Conservation (phyloP, 2,329 filamentous ascomycete genomes). For the Ophiocordyceps robertsii region DNA sequence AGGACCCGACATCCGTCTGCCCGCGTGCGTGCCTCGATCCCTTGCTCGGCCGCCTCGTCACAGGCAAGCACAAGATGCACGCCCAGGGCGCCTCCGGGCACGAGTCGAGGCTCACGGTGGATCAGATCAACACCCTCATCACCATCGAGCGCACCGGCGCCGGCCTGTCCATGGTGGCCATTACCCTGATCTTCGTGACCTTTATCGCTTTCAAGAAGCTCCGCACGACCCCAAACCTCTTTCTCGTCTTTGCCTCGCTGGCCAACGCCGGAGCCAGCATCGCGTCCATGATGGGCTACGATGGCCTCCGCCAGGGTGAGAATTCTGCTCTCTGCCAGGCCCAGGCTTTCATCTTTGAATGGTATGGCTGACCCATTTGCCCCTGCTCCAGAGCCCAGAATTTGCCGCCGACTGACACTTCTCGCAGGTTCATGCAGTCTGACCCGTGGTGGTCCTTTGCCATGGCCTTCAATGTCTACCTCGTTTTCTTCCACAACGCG, state of each 20-base stretch:
- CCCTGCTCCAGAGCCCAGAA: not conserved
- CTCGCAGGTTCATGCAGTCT: conserved; percentile 57
- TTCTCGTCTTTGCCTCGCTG: conserved; percentile 21
- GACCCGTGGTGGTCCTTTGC: conserved; percentile 67
- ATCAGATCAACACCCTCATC: conserved; percentile 30
- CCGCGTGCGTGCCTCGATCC: too few species aligned
- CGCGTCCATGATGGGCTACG: conserved; percentile 58
- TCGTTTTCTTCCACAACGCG: conserved; percentile 47
- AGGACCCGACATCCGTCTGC: too few species aligned
- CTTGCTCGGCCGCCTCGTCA: too few species aligned
- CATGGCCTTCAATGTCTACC: conserved; percentile 71
- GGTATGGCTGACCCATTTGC: conserved; percentile 22
- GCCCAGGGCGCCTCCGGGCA: too few species aligned
- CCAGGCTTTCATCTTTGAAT: conserved; percentile 50
- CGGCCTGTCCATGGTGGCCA: conserved; percentile 37
- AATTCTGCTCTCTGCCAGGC: conserved; percentile 46
- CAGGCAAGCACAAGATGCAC: too few species aligned
- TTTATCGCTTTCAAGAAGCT: conserved; percentile 36
- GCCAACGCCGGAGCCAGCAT: conserved; percentile 38
- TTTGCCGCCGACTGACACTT: not conserved
- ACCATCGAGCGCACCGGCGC: conserved; percentile 39
- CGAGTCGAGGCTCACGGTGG: conserved; percentile 14
- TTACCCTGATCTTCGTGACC: conserved; percentile 33
- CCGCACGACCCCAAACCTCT: conserved; percentile 43
- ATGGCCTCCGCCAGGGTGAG: conserved; percentile 42